A percentile compares a stretch with the other conserved stretches of the same genome.
phyloP scores from a whole-genome alignment of 2,329 filamentous ascomycete species.

The Aspergillus sp. region DNA sequence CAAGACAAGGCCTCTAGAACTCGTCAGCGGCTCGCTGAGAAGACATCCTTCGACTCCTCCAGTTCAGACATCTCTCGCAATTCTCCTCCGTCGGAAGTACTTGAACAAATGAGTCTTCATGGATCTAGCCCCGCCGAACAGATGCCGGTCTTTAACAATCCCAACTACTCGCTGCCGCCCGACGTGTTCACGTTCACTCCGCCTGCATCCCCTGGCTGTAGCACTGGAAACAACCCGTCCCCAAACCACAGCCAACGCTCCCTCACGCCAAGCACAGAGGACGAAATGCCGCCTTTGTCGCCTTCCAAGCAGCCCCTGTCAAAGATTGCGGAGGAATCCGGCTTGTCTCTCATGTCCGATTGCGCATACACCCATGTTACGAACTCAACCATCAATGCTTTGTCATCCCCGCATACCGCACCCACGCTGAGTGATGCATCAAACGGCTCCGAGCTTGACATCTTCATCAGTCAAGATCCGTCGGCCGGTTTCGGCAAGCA shows the following conservation, averaged over 20 bases:
- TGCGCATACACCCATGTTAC: conserved; percentile 31
- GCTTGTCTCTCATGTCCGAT: conserved; percentile 27
- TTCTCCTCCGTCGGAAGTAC: conserved; percentile 42
- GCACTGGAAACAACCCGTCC: conserved; percentile 38
- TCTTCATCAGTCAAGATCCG: conserved; percentile 39
- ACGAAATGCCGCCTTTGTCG: conserved; percentile 36
- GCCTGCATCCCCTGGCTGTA: conserved; percentile 45
- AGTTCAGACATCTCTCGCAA: conserved; percentile 40
- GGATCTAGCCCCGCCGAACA: conserved; percentile 34
- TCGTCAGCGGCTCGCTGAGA: conserved; percentile 42
- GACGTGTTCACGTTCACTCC: conserved; percentile 48
- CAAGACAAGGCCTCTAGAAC: conserved; percentile 57
- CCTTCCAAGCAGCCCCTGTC: conserved; percentile 30
- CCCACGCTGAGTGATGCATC: conserved; percentile 36
- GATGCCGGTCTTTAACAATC: conserved; percentile 27
- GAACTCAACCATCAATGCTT: conserved; percentile 27
- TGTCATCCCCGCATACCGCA: conserved; percentile 38
- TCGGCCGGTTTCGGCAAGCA: conserved; percentile 27
- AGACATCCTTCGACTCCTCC: conserved; percentile 34
- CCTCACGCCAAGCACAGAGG: conserved; percentile 38
- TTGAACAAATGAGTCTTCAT: conserved; percentile 40
- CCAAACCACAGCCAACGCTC: conserved; percentile 35
- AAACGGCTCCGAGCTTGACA: conserved; percentile 38
- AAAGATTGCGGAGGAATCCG: conserved; percentile 30
- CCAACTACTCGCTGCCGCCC: conserved; percentile 36